Evolutionary conservation across 2,329 filamentous ascomycete genomes (phyloP), one percentile per base, ranked within the genome.

Genomic region (Stagonosporopsis vannaccii): DNA sequence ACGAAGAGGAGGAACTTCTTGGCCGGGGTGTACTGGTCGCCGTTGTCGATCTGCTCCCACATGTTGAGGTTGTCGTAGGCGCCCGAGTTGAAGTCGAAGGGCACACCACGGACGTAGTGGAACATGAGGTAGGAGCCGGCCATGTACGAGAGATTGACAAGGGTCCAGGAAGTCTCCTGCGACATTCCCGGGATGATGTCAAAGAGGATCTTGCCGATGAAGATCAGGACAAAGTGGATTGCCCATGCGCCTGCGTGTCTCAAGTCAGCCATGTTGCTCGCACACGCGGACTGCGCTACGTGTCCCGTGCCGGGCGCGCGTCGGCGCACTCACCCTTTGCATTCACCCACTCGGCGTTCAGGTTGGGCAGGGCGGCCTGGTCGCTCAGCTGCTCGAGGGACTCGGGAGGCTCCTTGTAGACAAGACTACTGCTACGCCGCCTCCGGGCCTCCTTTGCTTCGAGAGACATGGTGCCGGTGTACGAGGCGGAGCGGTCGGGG

Each of bases 11-110:
- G 83, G 73, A 99, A 99, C 79, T 99, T 99, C 84, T 99, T 99
- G 65, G 95, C 91, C 4, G 95, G 95, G 0, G 95, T 99, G 81
- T 98, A 99, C 78, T 99, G 95, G 69, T 95, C 95, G 42, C 95
- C 95, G 72, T 98, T 96, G 82, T 99, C 95, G 77, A 99, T 99
- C 81, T 99, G 95, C 82, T 99, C 95, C 95, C 95, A 99, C 95
- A 99, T 98, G 81, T 98, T 99, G 73, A 99, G 85, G 78, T 99
- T 98, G 83, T 99, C 95, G 78, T 98, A 99, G 68, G 95, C 95
- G 57, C 95, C 95, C 53, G 91, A 90, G 75, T 99, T 99, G 85
- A 99, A 99, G 78, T 99, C 95, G 75, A 99, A 99, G 6, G 95
- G 95, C 42, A 98, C 92, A 68, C 95, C 95, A 74, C 94, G 92